Evolutionary conservation across 306 rosid genomes (phyloP).

Genomic region (Sophora flavescens): DNA sequence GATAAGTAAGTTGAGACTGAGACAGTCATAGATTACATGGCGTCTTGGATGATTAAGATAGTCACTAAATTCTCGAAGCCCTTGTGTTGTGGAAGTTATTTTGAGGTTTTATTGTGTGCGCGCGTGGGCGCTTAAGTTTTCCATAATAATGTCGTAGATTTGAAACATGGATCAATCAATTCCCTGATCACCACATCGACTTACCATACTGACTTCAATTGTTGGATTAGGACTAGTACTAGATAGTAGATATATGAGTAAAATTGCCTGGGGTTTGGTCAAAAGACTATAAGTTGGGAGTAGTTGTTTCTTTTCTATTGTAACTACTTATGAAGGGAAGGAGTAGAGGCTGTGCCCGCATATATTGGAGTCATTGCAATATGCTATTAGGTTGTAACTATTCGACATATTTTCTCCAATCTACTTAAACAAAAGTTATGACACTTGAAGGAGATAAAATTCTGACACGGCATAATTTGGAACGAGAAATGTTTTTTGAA

Average conservation of each 20-base stretch:
- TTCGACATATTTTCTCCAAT: neutral
- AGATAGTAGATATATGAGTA: neutral
- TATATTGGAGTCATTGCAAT: conserved; percentile 20
- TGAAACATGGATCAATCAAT: neutral
- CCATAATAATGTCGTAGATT: neutral
- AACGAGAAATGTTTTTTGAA: too few species aligned
- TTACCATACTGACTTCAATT: neutral
- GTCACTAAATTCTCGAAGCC: conserved; percentile 1
- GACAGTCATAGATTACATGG: neutral
- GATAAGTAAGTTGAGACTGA: neutral
- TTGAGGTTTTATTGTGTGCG: neutral
- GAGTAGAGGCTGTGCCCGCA: neutral
- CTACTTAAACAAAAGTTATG: neutral
- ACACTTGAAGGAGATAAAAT: neutral
- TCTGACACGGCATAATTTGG: neutral
- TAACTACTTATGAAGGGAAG: conserved; percentile 1
- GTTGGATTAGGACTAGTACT: neutral
- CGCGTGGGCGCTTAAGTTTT: neutral
- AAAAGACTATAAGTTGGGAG: neutral
- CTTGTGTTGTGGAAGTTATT: neutral
- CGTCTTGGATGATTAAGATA: conserved; percentile 3
- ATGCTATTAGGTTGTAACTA: neutral
- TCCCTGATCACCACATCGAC: neutral
- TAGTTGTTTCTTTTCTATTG: conserved; percentile 10
- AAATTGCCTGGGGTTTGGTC: neutral